phyloP scores from a whole-genome alignment of 768 basidiomycete species.

The Naematelia encephala region DNA sequence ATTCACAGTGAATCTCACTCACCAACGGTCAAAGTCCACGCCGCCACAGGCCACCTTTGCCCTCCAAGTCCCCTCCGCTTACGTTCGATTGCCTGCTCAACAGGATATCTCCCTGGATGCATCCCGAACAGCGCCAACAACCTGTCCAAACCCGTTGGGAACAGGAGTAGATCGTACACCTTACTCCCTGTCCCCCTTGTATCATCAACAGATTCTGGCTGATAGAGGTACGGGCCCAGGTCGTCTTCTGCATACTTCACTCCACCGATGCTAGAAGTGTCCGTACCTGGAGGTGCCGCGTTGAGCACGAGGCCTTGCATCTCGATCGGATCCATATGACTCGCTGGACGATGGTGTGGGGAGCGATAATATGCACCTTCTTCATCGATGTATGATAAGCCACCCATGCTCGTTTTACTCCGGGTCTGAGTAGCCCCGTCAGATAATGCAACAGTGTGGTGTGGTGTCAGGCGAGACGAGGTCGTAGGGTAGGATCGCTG shows the following conservation, averaged over 20 bases:
- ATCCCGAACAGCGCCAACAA: constrained; percentile 30
- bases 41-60: constrained; percentile 75
- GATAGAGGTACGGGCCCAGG: constrained; percentile 24
- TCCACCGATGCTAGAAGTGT: constrained; percentile 9
- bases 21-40: constrained; percentile 58
- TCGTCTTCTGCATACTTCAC: constrained; percentile 27
- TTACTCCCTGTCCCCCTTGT: constrained; percentile 8
- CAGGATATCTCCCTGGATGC: constrained; percentile 29
- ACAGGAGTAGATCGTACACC: constrained; percentile 26
- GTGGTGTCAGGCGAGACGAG: constrained; percentile 2
- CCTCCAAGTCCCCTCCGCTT: constrained; percentile 81
- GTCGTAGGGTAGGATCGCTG: constrained; percentile 25
- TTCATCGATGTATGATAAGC: constrained; percentile 41
- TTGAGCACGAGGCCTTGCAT: constrained; percentile 27
- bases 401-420: constrained; percentile 18
- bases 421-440: background rate
- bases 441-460: background rate
- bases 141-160: constrained; percentile 40
- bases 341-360: constrained; percentile 19
- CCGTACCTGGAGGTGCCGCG: constrained; percentile 10
- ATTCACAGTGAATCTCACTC: constrained; percentile 39
- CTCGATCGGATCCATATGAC: constrained; percentile 18
- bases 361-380: constrained; percentile 36
- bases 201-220: background rate
- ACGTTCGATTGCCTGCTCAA: constrained; percentile 76